A percentile compares a stretch with the other conserved stretches of the same genome.
Conservation (phyloP, 768 basidiomycete genomes). For the Agaricus subrufescens region DNA sequence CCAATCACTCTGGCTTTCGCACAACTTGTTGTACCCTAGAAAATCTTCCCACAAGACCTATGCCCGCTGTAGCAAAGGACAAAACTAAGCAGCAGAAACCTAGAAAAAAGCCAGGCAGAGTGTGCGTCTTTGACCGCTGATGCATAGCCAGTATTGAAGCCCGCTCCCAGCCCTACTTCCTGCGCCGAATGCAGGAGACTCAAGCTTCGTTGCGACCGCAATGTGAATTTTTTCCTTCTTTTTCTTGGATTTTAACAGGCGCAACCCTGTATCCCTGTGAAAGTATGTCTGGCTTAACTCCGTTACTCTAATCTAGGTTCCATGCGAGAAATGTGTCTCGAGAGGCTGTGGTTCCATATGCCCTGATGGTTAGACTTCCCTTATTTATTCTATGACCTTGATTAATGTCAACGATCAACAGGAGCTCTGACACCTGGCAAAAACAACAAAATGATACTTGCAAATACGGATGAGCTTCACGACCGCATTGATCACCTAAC, state of each 20-base stretch:
- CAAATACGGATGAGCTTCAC: constrained; percentile 70
- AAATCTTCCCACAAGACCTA: constrained; percentile 1
- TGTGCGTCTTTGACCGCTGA: constrained; percentile 17
- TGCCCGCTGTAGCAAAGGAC: constrained; percentile 12
- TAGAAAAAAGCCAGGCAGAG: constrained; percentile 26
- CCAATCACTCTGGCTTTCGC: neutral
- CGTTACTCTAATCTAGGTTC: constrained; percentile 40
- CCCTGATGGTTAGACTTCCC: constrained; percentile 52
- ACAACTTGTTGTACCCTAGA: neutral
- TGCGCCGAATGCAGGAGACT: constrained; percentile 54
- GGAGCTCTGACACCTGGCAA: constrained; percentile 55
- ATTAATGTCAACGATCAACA: constrained; percentile 17
- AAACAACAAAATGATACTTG: constrained; percentile 57
- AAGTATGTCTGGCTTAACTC: constrained; percentile 10
- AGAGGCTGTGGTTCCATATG: constrained; percentile 74
- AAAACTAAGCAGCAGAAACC: constrained; percentile 22
- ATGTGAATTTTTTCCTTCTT: constrained; percentile 32
- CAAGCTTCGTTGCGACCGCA: constrained; percentile 63
- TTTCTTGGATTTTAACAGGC: neutral
- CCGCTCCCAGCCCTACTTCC: constrained; percentile 46
- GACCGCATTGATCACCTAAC: constrained; percentile 53
- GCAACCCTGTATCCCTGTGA: constrained; percentile 11
- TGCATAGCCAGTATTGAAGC: constrained; percentile 12
- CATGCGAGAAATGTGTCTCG: constrained; percentile 74
- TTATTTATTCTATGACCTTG: constrained; percentile 1